phyloP scores from a whole-genome alignment of 2,329 filamentous ascomycete genomes.

The Lachnellula arida region DNA sequence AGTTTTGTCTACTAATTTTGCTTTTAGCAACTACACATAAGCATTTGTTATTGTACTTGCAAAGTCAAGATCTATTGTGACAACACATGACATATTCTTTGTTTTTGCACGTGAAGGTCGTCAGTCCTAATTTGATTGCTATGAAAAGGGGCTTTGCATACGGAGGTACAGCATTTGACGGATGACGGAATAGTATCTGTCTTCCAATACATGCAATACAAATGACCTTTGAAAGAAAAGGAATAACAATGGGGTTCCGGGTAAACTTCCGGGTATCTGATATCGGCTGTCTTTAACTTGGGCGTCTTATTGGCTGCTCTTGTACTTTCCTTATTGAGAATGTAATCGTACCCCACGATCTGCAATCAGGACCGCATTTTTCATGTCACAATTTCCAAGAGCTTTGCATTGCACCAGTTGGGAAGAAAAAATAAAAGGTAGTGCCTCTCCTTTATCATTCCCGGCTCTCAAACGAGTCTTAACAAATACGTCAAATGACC shows the following conservation, averaged over 20 bases:
- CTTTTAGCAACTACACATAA: too few relatives aligned
- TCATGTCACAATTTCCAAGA: not conserved
- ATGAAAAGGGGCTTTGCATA: too few relatives aligned
- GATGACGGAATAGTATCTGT: not conserved
- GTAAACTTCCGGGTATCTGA: not conserved
- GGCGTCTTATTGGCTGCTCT: not conserved
- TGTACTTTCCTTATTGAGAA: not conserved
- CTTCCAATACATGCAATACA: too few relatives aligned
- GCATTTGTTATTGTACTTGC: too few relatives aligned
- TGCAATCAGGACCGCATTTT: too few relatives aligned
- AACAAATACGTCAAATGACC: too few relatives aligned
- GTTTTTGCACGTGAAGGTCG: too few relatives aligned
- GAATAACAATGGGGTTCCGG: slow-evolving; percentile 33
- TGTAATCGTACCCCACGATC: not conserved
- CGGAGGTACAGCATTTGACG: not conserved
- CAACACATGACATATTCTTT: too few relatives aligned
- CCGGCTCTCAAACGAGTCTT: not conserved
- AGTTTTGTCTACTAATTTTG: too few relatives aligned
- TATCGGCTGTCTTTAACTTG: not conserved
- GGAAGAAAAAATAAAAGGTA: not conserved
- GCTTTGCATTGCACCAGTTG: not conserved
- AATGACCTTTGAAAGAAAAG: not conserved
- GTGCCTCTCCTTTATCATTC: not conserved
- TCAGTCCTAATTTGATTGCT: too few relatives aligned
- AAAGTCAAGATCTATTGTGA: too few relatives aligned